Base-by-base conservation (phyloP, 192 early-diverging fungal species). In the Entrophospora sp. region DNA sequence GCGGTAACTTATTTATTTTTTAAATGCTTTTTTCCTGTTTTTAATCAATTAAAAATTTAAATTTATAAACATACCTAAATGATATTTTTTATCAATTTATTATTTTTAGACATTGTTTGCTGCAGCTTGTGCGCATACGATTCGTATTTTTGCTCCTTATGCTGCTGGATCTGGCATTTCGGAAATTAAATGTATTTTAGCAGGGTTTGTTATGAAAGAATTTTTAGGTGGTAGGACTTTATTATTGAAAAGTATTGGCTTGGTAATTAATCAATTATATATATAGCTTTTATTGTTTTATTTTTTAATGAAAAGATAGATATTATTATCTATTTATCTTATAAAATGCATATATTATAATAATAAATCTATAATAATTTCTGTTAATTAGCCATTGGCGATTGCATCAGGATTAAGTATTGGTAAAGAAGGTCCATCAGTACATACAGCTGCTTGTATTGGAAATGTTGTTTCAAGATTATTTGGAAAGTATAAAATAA, bases 141-240 rank as follows among this genome's bases (percentile, higher is more conserved):
- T 95, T 8, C 81, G 81, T 22, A 67, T 66, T 27, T 84, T 91
- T 60, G 91, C 91, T 27, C 92, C 91, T 16, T 87, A 93, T 80
- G 93, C 93, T 12, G 95, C 95, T 8, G 94, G 94, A 22, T 94
- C 91, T n/a, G 94, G 94, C 38, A 85, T 96, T 27, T 86, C 93
- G 0, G 92, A 96, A 73, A 90, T 97, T 71, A 90, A 92, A 71
- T 86, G 87, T 57, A 89, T 88, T 61, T 66, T 92, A 67, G 87
- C 90, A 48, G 94, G 95, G 28, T 98, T 95, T 66, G 82, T 93
- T n/a, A 93, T 99, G 74, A 80, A 85, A 34, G 89, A 90, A 36
- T 99, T 97, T 72, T 73, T 99, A 64, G 95, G 93, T 20, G 85
- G 81, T 2, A 86, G 91, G 82, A 98, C 97, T 27, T 78, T 98